Conservation (phyloP, 176 grass and related monocot species). For the Zizania latifolia region DNA sequence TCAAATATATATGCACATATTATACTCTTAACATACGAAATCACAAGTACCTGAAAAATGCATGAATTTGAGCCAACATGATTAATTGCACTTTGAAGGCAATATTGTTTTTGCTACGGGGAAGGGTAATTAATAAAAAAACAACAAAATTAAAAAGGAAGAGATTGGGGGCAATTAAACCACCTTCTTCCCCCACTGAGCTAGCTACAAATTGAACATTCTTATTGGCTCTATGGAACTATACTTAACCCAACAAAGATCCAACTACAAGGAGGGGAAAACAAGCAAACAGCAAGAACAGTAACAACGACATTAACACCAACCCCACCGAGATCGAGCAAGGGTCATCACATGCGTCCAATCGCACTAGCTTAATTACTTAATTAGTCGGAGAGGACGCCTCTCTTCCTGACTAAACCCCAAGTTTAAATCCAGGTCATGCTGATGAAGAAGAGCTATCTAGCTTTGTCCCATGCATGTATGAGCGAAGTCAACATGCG, state of each 20-base stretch:
- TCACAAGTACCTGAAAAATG: neutral
- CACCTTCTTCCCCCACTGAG: conserved; percentile 10
- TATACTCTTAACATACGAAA: neutral
- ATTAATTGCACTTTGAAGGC: conserved; percentile 30
- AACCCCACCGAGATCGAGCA: too few relatives aligned
- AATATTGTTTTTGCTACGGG: conserved; percentile 28
- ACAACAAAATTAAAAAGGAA: neutral
- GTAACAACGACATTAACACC: too few relatives aligned
- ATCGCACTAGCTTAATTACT: conserved; percentile 33
- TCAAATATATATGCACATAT: neutral
- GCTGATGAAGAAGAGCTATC: conserved; percentile 13
- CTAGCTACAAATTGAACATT: conserved; percentile 40
- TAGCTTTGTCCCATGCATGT: conserved; percentile 34
- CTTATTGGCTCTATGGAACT: conserved; percentile 48
- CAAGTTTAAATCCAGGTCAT: conserved; percentile 12
- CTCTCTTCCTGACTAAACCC: conserved; percentile 1
- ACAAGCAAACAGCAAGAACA: conserved; percentile 33
- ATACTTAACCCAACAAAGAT: conserved; percentile 52
- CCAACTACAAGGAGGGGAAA: conserved; percentile 40
- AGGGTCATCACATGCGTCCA: conserved; percentile 52
- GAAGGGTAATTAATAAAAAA: neutral
- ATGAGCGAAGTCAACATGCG: conserved; percentile 20
- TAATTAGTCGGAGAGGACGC: conserved; percentile 40
- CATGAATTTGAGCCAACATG: conserved; percentile 18
- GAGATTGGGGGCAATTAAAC: conserved; percentile 10